phyloP scores from a whole-genome alignment of 352 stramenopile species.

The Globisporangium emineosum region DNA sequence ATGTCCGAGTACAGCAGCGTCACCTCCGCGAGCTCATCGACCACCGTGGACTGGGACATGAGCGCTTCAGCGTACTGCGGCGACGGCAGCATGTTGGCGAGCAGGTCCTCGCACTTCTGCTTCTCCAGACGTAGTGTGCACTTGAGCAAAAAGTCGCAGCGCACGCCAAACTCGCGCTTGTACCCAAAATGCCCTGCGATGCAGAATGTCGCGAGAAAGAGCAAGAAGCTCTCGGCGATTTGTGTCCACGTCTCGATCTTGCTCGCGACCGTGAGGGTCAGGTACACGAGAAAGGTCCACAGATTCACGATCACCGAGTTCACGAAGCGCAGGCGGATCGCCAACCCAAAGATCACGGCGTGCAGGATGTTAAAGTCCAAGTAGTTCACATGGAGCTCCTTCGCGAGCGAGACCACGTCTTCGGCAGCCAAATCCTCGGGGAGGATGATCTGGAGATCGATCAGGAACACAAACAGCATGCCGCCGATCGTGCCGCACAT shows the following conservation, averaged over 20 bases:
- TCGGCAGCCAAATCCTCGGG: neutral
- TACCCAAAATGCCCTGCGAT: conserved; percentile 53
- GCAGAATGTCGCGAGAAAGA: conserved; percentile 31
- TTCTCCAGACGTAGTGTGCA: conserved; percentile 74
- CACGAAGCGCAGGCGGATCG: conserved; percentile 53
- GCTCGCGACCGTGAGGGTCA: conserved; percentile 20
- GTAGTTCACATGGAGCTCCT: conserved; percentile 22
- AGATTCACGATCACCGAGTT: conserved; percentile 47
- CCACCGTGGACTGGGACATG: conserved; percentile 69
- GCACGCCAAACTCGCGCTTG: conserved; percentile 57
- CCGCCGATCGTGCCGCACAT: conserved; percentile 23
- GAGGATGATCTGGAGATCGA: conserved; percentile 45
- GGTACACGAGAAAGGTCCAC: conserved; percentile 36
- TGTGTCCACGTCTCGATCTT: conserved; percentile 31
- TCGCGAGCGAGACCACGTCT: neutral
- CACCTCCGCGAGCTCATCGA: conserved; percentile 80
- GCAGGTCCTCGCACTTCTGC: conserved; percentile 77
- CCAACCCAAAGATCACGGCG: conserved; percentile 53
- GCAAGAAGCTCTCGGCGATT: conserved; percentile 34
- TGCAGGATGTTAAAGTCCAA: conserved; percentile 53
- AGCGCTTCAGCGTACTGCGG: conserved; percentile 67
- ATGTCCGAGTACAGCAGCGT: conserved; percentile 87
- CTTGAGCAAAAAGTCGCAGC: conserved; percentile 76
- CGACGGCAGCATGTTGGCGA: conserved; percentile 85
- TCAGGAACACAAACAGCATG: conserved; percentile 32